Percentiles rank a stretch among this genome's conserved stretches.
Conservation (phyloP, 768 basidiomycete genomes). For the Kondoa subrosea region DNA sequence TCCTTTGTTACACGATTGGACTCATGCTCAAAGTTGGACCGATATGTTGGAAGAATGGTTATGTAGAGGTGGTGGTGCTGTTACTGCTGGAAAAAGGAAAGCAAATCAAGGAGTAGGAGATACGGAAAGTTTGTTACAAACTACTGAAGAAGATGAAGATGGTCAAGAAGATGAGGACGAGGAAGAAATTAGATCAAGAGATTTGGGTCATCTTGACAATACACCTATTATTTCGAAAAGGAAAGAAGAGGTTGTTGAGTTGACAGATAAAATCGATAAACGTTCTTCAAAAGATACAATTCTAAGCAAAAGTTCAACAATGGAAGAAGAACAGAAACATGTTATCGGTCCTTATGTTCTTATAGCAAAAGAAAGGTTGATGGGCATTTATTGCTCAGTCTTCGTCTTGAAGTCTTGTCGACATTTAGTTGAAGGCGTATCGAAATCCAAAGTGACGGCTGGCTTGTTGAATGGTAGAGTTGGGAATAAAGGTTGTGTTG, state of each 20-base stretch:
- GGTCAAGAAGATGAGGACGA: background rate
- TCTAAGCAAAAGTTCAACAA: background rate
- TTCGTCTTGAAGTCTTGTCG: conserved; percentile 33
- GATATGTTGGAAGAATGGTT: conserved; percentile 26
- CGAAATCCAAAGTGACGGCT: conserved; percentile 67
- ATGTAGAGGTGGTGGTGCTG: conserved; percentile 17
- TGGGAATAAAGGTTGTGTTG: conserved; percentile 85
- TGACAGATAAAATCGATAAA: conserved; percentile 2
- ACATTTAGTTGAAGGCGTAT: conserved; percentile 37
- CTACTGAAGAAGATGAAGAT: background rate
- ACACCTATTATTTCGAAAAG: background rate
- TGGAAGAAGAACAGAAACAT: background rate
- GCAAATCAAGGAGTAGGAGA: background rate
- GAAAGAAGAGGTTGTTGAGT: background rate
- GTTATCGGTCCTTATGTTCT: conserved; percentile 57
- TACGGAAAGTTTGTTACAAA: background rate
- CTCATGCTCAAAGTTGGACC: conserved; percentile 21
- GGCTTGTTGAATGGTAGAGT: conserved; percentile 78
- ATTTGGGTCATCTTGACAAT: background rate
- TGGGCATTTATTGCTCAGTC: conserved; percentile 47
- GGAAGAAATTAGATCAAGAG: background rate
- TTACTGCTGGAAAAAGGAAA: background rate
- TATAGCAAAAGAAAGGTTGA: conserved; percentile 70
- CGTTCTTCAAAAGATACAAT: background rate
- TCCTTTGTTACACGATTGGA: background rate